Base-by-base conservation (phyloP, 768 basidiomycete species). In the Boletus edulis region DNA sequence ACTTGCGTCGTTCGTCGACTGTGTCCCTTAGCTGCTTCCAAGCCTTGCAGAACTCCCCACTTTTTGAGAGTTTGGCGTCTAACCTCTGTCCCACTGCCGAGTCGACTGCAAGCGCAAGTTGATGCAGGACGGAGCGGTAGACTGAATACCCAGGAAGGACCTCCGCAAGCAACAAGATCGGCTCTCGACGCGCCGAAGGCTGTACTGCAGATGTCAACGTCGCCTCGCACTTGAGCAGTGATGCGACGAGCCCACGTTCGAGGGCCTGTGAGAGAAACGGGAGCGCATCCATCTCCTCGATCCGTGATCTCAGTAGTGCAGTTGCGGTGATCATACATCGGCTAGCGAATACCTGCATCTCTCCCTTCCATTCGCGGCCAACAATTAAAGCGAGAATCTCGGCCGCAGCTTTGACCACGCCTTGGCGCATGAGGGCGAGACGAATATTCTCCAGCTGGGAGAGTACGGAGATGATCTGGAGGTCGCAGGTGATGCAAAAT, bases 261-360 rank as follows among this genome's bases (percentile, higher is more conserved):
- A 69, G 60, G 3, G 65, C 67, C 50, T 71, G 59, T 32, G 49
- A 40, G 35, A 71, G 52, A 40, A 66, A 69, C 5, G 69, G 69
- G 20, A 57, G 49, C 0, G 59, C 69, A 35, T 71, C 67, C 51
- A 59, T 46, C 9, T 64, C 69, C 41, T 67, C 56, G 31, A 71
- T 37, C 4, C 62, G 60, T 7, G 53, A 5, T 35, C 50, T 55
- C n/a, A 69, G 42, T n/a, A 69, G 29, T 11, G 55, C 49, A 20
- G 60, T 27, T 1, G 60, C 64, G 10, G 66, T 64, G 45, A 52
- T 39, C 47, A 62, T 53, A 17, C 69, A 68, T 44, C 64, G 51
- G 4, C 62, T 49, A 2, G 69, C 67, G 34, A 56, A 42, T 12
- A 58, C 56, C 20, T 43, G 50, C 31, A 27, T 40, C 0, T 56